Base-by-base conservation (phyloP, 768 basidiomycete genomes). In the Coprinopsis cinerea region DNA sequence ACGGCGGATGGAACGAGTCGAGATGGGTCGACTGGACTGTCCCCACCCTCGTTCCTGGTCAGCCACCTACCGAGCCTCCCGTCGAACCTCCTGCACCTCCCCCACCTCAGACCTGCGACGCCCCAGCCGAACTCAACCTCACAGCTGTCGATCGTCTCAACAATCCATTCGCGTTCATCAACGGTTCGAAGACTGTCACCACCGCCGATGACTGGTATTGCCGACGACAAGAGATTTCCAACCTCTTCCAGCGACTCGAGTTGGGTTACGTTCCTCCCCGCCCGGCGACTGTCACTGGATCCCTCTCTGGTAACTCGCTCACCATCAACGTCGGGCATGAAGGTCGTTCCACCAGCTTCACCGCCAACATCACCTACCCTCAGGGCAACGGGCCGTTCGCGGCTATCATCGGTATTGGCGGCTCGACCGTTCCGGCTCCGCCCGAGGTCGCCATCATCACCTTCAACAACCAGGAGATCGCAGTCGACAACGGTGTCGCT, bases 331-430 rank as follows among this genome's bases (percentile, higher is more conserved):
- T n/a, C n/a, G n/a, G n/a, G n/a, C n/a, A n/a, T n/a, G n/a, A n/a
- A n/a, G n/a, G n/a, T n/a, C n/a, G n/a, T n/a, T n/a, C n/a, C n/a
- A n/a, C n/a, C n/a, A n/a, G n/a, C n/a, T n/a, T n/a, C n/a, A n/a
- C n/a, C n/a, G n/a, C n/a, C n/a, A n/a, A n/a, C n/a, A n/a, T n/a
- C n/a, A n/a, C n/a, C n/a, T n/a, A n/a, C n/a, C n/a, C n/a, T n/a
- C n/a, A n/a, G n/a, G n/a, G n/a, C n/a, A n/a, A n/a, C n/a, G 71
- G 66, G 1, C 76, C 76, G 0, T 75, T 69, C 64, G 76, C 78
- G 1, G 67, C 73, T 35, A 55, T 81, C 53, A 78, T 81, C 47
- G 78, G 66, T 1, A 68, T 72, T 43, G 76, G 72, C 4, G 74
- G 71, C 1, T 57, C 64, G 36, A 76, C 62, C 49, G 58, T 70